These are phyloP conservation scores for Phaeosphaeriaceae sp. DNA, from an alignment of 2,329 filamentous ascomycete genomes.

Conservation along the genomic window DNA sequence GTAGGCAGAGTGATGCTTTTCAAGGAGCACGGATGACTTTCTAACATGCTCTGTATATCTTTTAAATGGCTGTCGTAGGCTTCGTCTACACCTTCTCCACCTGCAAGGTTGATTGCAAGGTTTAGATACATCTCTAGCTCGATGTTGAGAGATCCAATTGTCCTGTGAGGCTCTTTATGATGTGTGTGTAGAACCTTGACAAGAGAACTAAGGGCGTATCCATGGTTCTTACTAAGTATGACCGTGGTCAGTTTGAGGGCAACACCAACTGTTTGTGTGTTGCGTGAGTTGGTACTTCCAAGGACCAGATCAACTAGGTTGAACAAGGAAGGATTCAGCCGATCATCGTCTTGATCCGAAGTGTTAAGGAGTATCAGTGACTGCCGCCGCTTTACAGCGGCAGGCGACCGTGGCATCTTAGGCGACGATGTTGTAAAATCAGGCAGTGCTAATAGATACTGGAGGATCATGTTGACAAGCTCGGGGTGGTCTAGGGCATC, in stretches of 20 bases:
- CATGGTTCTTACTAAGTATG: slow-evolving; percentile 85
- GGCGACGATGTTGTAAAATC: slow-evolving; percentile 55
- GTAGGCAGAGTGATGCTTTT: slow-evolving; percentile 70
- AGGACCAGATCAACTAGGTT: slow-evolving; percentile 91
- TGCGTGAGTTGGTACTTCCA: slow-evolving; percentile 81
- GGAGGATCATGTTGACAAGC: slow-evolving; percentile 90
- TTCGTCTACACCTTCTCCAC: slow-evolving; percentile 72
- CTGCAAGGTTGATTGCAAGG: slow-evolving; percentile 71
- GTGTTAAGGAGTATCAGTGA: slow-evolving; percentile 86
- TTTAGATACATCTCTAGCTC: slow-evolving; percentile 75
- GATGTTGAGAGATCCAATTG: slow-evolving; percentile 74
- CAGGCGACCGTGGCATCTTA: slow-evolving; percentile 55
- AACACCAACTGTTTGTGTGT: slow-evolving; percentile 86
- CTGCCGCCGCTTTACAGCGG: slow-evolving; percentile 79
- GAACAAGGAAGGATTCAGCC: slow-evolving; percentile 84
- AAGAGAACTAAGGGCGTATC: slow-evolving; percentile 80
- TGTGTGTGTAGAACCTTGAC: slow-evolving; percentile 69
- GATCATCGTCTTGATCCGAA: slow-evolving; percentile 75
- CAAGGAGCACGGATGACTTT: slow-evolving; percentile 75
- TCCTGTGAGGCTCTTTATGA: slow-evolving; percentile 64
- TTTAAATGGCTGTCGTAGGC: slow-evolving; percentile 74
- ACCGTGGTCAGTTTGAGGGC: slow-evolving; percentile 87
- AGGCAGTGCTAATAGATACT: slow-evolving; percentile 86
- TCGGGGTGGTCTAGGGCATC: slow-evolving; percentile 92
- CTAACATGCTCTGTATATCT: slow-evolving; percentile 72